Evolutionary conservation across 2,329 filamentous ascomycete species (phyloP).

Genomic region (Fusarium buharicum): DNA sequence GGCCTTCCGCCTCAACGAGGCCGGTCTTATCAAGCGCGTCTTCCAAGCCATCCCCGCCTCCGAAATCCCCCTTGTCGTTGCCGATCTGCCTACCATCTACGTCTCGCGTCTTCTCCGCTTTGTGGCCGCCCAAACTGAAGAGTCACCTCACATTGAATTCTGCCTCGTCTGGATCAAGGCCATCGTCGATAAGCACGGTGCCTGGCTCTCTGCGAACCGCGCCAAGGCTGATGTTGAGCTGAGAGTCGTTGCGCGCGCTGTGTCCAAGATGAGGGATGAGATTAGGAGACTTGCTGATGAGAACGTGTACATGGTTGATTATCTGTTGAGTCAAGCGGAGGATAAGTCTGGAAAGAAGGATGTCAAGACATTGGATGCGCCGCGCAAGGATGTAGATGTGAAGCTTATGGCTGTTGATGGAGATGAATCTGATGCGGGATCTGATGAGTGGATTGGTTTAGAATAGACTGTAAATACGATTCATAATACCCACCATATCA

Average conservation of each 20-base stretch:
- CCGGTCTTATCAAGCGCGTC: slow-evolving; percentile 81
- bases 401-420: slow-evolving; percentile 50
- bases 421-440: slow-evolving; percentile 51
- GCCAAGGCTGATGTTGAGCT: slow-evolving; percentile 85
- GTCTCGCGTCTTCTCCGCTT: slow-evolving; percentile 86
- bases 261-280: slow-evolving; percentile 83
- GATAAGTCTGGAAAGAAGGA: slow-evolving; percentile 43
- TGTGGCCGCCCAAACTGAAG: slow-evolving; percentile 86
- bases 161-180: slow-evolving; percentile 93
- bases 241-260: slow-evolving; percentile 81
- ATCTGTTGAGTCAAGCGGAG: slow-evolving; percentile 69
- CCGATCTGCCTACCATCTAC: slow-evolving; percentile 84
- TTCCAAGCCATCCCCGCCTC: slow-evolving; percentile 83
- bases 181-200: slow-evolving; percentile 81
- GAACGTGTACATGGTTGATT: slow-evolving; percentile 90
- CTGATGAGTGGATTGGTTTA: slow-evolving; percentile 61
- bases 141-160: slow-evolving; percentile 93
- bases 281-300: slow-evolving; percentile 85
- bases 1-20: slow-evolving; percentile 95
- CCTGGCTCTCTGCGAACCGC: slow-evolving; percentile 83
- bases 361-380: slow-evolving; percentile 35
- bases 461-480: slow-evolving; percentile 52
- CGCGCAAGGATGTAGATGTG: slow-evolving; percentile 39
- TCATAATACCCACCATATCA: slow-evolving; percentile 43
- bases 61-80: slow-evolving; percentile 81